These are phyloP conservation scores for Amphirosellinia nigrospora DNA, from an alignment of 495 filamentous ascomycete genomes.

Conservation along the genomic window DNA sequence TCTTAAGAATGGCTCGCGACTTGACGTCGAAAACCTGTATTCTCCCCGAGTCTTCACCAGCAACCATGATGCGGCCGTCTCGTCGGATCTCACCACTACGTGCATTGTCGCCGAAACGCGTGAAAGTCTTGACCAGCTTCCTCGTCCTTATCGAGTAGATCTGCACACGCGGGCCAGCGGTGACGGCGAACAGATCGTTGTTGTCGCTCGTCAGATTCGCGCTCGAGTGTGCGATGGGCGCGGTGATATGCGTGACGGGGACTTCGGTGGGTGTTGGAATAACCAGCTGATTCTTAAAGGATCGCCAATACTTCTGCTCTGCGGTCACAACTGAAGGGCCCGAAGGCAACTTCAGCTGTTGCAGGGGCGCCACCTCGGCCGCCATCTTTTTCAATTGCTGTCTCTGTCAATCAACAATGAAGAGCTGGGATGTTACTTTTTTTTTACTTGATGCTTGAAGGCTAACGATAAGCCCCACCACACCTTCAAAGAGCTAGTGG, in stretches of 20 bases:
- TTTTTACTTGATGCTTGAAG: constrained; percentile 20
- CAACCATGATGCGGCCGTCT: constrained; percentile 86
- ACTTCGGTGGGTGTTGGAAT: constrained; percentile 85
- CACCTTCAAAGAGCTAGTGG: background rate
- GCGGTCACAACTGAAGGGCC: constrained; percentile 76
- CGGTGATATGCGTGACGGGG: constrained; percentile 87
- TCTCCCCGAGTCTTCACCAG: constrained; percentile 86
- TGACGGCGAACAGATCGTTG: constrained; percentile 88
- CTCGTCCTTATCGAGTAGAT: constrained; percentile 89
- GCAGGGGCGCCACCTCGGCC: constrained; percentile 80
- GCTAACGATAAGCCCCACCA: constrained; percentile 16
- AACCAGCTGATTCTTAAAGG: constrained; percentile 85
- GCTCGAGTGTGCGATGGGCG: constrained; percentile 58
- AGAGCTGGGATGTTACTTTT: constrained; percentile 26
- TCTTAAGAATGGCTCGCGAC: constrained; percentile 89
- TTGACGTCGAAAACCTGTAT: constrained; percentile 93
- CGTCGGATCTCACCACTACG: constrained; percentile 84
- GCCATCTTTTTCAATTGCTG: constrained; percentile 67
- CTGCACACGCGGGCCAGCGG: constrained; percentile 87
- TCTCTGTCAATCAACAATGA: background rate
- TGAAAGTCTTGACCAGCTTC: constrained; percentile 88
- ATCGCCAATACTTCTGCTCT: constrained; percentile 94
- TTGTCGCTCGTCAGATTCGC: constrained; percentile 40
- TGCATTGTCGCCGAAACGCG: constrained; percentile 86
- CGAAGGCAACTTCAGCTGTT: constrained; percentile 80